Evolutionary conservation across 2,329 filamentous ascomycete genomes (phyloP).

Genomic region (Hypoxylon sp.): DNA sequence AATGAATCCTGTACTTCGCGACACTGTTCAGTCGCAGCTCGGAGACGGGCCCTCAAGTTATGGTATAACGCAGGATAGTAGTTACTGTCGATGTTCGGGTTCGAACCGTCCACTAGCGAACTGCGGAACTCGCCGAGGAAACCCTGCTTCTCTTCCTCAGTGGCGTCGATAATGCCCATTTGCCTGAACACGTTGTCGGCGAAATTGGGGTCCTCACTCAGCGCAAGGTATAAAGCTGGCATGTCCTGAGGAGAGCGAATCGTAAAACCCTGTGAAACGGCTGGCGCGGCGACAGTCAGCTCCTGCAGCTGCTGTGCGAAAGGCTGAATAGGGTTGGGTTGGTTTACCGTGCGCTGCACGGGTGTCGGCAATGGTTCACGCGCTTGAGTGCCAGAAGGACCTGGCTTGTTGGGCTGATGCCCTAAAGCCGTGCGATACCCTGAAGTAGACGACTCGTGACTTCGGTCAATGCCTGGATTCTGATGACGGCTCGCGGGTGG

Average conservation of each 20-base stretch:
- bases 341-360: background rate
- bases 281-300: too few relatives aligned
- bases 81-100: background rate
- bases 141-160: too few relatives aligned
- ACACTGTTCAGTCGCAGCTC: background rate
- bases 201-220: too few relatives aligned
- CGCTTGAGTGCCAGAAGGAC: background rate
- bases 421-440: background rate
- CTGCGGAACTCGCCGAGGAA: too few relatives aligned
- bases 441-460: background rate
- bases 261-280: too few relatives aligned
- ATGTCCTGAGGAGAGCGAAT: too few relatives aligned
- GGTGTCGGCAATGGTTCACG: background rate
- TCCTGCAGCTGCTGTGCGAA: too few relatives aligned
- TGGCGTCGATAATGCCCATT: too few relatives aligned
- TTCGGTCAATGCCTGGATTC: background rate
- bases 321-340: too few relatives aligned
- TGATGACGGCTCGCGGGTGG: background rate
- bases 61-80: background rate
- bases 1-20: background rate
- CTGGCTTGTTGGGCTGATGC: background rate
- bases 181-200: too few relatives aligned
- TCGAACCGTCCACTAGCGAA: too few relatives aligned
- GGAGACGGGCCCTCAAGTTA: background rate
- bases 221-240: too few relatives aligned